Conservation (phyloP, 176 grass and related monocot genomes). For the Thalia dealbata region DNA sequence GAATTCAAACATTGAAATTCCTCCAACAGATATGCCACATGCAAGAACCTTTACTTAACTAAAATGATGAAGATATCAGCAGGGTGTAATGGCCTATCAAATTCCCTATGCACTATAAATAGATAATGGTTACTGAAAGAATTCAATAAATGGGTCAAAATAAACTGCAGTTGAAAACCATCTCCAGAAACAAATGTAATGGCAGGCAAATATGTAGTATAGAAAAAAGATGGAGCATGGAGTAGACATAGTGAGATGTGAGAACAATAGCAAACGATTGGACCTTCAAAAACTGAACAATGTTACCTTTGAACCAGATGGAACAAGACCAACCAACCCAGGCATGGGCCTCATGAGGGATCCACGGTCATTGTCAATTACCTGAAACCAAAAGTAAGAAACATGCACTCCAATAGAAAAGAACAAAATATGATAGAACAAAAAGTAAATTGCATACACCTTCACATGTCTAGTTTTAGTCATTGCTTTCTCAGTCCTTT, state of each 20-base stretch:
- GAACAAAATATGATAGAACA: conserved; percentile 9
- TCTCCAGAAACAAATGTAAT: too few relatives aligned
- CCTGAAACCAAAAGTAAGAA: conserved; percentile 27
- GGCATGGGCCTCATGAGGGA: conserved; percentile 81
- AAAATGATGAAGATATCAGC: too few relatives aligned
- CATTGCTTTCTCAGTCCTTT: conserved; percentile 84
- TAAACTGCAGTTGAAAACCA: too few relatives aligned
- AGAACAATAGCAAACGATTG: background rate
- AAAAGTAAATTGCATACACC: conserved; percentile 23
- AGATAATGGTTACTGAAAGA: too few relatives aligned
- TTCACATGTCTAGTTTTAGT: conserved; percentile 86
- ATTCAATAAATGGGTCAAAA: too few relatives aligned
- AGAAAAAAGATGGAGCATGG: background rate
- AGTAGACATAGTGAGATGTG: background rate
- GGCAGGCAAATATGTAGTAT: background rate
- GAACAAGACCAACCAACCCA: conserved; percentile 62
- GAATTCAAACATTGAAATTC: too few relatives aligned
- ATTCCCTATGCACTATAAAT: too few relatives aligned
- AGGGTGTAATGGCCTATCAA: too few relatives aligned
- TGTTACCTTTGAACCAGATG: conserved; percentile 65
- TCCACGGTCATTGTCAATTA: conserved; percentile 68
- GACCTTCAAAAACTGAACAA: background rate
- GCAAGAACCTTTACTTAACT: too few relatives aligned
- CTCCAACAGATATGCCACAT: too few relatives aligned
- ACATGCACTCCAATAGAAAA: conserved; percentile 9